Evolutionary conservation across 768 basidiomycete genomes (phyloP), one percentile per base, ranked within the genome.

Genomic region (Mycena metata): DNA sequence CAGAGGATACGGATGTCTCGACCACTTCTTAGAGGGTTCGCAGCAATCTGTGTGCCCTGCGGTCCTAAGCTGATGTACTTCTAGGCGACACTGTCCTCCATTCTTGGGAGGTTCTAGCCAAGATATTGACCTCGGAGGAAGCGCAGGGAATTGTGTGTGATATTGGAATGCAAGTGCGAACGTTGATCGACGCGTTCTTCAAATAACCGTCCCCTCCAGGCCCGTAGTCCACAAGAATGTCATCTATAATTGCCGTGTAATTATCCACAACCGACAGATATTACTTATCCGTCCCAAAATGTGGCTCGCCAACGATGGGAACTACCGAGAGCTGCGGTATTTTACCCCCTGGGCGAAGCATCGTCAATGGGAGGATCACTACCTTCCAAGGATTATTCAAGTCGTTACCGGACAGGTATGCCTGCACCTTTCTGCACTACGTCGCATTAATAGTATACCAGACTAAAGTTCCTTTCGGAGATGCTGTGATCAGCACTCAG

Each of bases 291-390:
- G 98, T 24, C 98, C 98, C 0, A 99, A 99, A 83, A 96, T 99
- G 96, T 99, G 98, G 98, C 85, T 99, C 50, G 98, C 98, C 1
- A 99, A 99, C 76, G 96, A 98, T 74, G 98, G 98, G 5, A 99
- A 99, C 76, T 99, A 99, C 78, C 92, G 98, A 30, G 90, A 91
- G 77, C 82, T 92, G 74, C 82, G 93, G 16, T 94, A 95, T 78
- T 99, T 99, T 74, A 96, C 97, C 2, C 96, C 98, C 0, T 99
- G 98, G 97, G 81, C 83, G 76, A 97, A 96, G 76, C 93, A 94
- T 76, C 87, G 91, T 35, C 87, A 96, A 76, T 91, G 89, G 80
- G 98, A 99, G 78, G 95, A 98, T 55, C 95, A 96, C 75, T 95
- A 90, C 73, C 84, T 99, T 8, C 98, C 98, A 0, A 85, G 94